Base-by-base conservation (phyloP, 257 asterid species). In the Catharanthus roseus region DNA sequence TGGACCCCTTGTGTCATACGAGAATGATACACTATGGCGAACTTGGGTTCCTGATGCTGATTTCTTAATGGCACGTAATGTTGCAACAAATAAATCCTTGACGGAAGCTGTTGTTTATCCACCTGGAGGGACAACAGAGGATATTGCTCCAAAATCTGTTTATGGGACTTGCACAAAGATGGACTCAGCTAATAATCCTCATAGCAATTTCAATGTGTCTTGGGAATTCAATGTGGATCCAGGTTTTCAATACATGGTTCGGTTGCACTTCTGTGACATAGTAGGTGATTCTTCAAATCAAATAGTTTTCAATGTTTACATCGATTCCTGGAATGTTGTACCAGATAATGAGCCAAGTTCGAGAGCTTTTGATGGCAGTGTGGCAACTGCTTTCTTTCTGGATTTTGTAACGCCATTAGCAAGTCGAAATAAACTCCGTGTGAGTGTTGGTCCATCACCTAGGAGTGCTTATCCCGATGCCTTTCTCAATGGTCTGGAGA, bases 241-340 rank as follows among this genome's bases (percentile, higher is more conserved):
- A 0, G 93, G 86, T 2, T 92, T 86, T 73, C 93, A 84, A 44
- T 86, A 92, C 75, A 64, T 86, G 4, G 38, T 89, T 39, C 81
- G 97, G 65, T 67, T 92, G 72, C 96, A 92, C 77, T 92, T 92
- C 65, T 89, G 97, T 47, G 97, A 92, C 42, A 86, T 92, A 38
- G 92, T 89, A 69, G 84, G 90, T n/a, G 29, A 72, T 6, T 57
- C 81, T 28, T 68, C 92, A 29, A 83, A 82, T 72, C 82, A 81
- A 78, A 83, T 92, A 19, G 26, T 83, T 57, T 92, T 89, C 36
- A 78, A 86, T 74, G 84, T 92, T 33, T 92, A 77, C 70, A 68
- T 88, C 50, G 85, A 80, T 79, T 31, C 87, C 1, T 72, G 42
- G 21, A 66, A 58, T 19, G 79, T 72, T 72, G 79, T 72, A 70